Base-by-base conservation (phyloP, 306 rosid genomes). In the Glycine tomentella region DNA sequence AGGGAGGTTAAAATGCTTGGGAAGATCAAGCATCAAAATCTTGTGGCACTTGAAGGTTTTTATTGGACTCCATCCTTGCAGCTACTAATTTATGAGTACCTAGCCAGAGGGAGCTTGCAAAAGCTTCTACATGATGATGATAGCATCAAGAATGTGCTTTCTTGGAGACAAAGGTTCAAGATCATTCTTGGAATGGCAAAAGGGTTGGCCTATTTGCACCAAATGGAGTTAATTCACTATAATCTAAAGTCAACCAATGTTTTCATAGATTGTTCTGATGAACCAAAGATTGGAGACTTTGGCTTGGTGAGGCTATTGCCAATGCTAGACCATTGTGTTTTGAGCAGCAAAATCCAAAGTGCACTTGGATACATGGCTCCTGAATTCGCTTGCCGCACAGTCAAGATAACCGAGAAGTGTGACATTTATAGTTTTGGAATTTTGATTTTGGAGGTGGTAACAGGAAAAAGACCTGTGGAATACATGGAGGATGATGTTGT, bases 281-380 rank as follows among this genome's bases (percentile, higher is more conserved):
- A 87, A 72, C 82, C 99, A 42, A 95, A 88, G 67, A 85, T 95
- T 1, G 97, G 97, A 52, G 99, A 95, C 82, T 90, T 80, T 74
- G 94, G 99, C 53, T 63, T 95, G 89, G 93, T 94, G 51, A 90
- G 92, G 87, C 84, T 95, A 50, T 75, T 95, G 86, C 96, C 99
- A 78, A 83, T 80, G 87, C 74, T 91, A 66, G 98, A 95, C 84
- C 92, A 87, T 40, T 92, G 92, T 79, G 87, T 95, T 70, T 82
- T 95, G 85, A 95, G 98, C 90, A 90, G 98, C 85, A 95, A 95
- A 82, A 83, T 95, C 58, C 98, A 92, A 78, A 92, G 98, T 72
- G 97, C 97, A 38, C 90, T 95, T 3, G 98, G 98, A 17, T 95
- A 95, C 90, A 95, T 88, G 95, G 98, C 98, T 55, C 98, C 98